These are phyloP conservation scores for Heliosperma pusillum DNA, from an alignment of 148 eudicot species.

Conservation along the genomic window DNA sequence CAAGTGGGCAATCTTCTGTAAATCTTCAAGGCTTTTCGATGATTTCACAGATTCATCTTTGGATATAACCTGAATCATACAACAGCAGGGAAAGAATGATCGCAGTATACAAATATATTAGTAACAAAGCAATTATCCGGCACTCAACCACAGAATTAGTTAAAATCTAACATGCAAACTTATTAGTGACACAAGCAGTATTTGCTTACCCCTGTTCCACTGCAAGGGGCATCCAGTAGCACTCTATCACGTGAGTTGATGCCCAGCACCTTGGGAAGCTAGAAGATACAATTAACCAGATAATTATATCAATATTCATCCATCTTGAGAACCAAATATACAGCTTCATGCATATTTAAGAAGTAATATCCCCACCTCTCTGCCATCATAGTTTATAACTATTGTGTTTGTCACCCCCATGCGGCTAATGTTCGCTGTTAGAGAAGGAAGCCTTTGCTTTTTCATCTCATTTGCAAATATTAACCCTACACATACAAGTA, in stretches of 20 bases:
- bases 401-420: conserved; percentile 95
- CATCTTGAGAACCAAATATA: not conserved
- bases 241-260: conserved; percentile 78
- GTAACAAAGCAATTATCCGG: not conserved
- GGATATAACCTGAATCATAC: conserved; percentile 73
- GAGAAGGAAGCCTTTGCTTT: conserved; percentile 73
- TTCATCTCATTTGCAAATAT: conserved; percentile 95
- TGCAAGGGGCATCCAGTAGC: conserved; percentile 93
- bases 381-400: conserved; percentile 84
- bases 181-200: not conserved
- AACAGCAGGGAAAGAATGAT: not conserved
- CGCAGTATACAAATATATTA: not conserved
- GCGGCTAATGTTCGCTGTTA: conserved; percentile 81
- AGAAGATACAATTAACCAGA: conserved; percentile 15
- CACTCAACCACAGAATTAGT: not conserved
- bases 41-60: conserved; percentile 97
- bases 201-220: conserved; percentile 89
- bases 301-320: not conserved
- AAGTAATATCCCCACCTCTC: conserved; percentile 57
- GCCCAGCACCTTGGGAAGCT: conserved; percentile 92
- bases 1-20: conserved; percentile 67
- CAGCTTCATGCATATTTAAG: not conserved
- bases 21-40: conserved; percentile 64
- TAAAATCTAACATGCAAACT: not conserved
- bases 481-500: conserved; percentile 43